Percentiles rank a stretch among this genome's conserved stretches.
Evolutionary conservation across 257 asterid genomes (phyloP).

Genomic region (Nicotiana tabacum): DNA sequence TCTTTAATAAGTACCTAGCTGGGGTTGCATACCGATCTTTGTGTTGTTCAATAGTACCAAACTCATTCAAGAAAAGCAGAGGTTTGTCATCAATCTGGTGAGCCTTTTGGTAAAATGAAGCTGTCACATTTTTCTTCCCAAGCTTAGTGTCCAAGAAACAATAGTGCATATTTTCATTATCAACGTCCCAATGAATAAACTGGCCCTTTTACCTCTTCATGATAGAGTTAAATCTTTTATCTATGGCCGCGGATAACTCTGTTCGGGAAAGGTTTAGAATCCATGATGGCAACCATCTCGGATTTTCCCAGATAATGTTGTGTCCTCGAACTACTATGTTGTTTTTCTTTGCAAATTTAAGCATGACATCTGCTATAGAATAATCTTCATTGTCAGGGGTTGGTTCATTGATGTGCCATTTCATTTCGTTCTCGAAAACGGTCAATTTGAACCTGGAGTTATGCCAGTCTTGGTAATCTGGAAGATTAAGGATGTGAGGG

Average conservation of each 20-base stretch:
- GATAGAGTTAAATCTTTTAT: not conserved
- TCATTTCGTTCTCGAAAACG: slow-evolving; percentile 24
- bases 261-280: not conserved
- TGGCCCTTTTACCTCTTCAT: slow-evolving; percentile 19
- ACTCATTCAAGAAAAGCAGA: slow-evolving; percentile 29
- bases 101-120: slow-evolving; percentile 11
- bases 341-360: slow-evolving; percentile 10
- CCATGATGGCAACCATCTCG: not conserved
- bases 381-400: not conserved
- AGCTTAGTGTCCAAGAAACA: slow-evolving; percentile 8
- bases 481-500: slow-evolving; percentile 23
- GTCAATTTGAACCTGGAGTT: slow-evolving; percentile 18
- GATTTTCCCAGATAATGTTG: slow-evolving; percentile 24
- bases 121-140: not conserved
- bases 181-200: slow-evolving; percentile 35
- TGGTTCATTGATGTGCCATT: not conserved
- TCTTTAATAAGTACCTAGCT: slow-evolving; percentile 29
- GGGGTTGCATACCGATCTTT: not conserved
- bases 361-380: slow-evolving; percentile 11
- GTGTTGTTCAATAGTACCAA: slow-evolving; percentile 19
- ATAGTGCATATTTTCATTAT: slow-evolving; percentile 29
- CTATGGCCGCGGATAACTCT: not conserved
- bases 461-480: slow-evolving; percentile 33
- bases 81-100: slow-evolving; percentile 22
- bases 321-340: slow-evolving; percentile 25